Conservation (phyloP, 345 rosid genomes). For the Syzygium aromaticum region DNA sequence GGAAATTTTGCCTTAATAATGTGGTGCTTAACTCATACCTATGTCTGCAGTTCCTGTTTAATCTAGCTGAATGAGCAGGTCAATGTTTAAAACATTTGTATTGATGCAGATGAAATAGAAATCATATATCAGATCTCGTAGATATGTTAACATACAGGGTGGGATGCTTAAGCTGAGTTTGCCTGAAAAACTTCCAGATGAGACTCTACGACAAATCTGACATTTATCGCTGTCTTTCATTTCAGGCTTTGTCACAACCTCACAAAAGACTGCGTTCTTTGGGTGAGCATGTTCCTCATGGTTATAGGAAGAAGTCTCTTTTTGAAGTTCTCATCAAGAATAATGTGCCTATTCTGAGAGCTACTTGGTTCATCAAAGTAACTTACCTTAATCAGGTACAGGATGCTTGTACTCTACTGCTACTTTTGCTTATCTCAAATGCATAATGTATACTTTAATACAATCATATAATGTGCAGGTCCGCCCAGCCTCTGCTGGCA, state of each 20-base stretch:
- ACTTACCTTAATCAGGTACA: conserved; percentile 94
- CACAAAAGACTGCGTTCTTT: conserved; percentile 79
- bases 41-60: not conserved
- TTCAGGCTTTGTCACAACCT: conserved; percentile 74
- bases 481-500: conserved; percentile 53
- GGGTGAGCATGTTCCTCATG: conserved; percentile 91
- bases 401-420: not conserved
- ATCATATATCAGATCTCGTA: not conserved
- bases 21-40: not conserved
- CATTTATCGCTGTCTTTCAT: not conserved
- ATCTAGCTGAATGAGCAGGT: not conserved
- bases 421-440: not conserved
- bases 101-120: not conserved
- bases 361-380: conserved; percentile 97
- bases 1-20: not conserved
- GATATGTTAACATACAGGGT: not conserved
- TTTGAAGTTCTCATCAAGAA: conserved; percentile 90
- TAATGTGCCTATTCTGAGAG: conserved; percentile 91
- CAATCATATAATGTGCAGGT: conserved; percentile 39
- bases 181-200: not conserved
- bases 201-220: not conserved
- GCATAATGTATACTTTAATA: not conserved
- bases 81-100: not conserved
- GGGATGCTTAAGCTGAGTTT: not conserved
- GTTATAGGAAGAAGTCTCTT: conserved; percentile 58